Base-by-base conservation (phyloP, 2,329 filamentous ascomycete genomes). In the Cercospora berteroae region DNA sequence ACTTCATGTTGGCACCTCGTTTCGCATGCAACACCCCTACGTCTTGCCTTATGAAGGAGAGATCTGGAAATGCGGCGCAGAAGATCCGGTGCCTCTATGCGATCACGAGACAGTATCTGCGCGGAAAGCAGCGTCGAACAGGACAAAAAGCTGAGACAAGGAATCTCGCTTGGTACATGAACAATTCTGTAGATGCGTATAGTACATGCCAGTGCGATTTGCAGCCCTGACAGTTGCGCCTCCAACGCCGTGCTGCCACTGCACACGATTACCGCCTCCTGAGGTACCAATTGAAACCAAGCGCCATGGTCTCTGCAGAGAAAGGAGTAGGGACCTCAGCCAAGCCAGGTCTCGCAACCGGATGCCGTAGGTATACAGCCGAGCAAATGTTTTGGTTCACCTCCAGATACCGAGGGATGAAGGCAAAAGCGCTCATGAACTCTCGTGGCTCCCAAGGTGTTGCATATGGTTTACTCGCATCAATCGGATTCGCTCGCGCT, bases 301-400 rank as follows among this genome's bases (percentile, higher is more conserved):
- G 81, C 79, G 93, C 92, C 77, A 86, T 89, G n/a, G 89, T 86
- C 71, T 87, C 82, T 66, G 86, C 83, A 60, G 83, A 80, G 80
- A 93, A 97, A 18, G 94, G 94, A 25, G 92, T 93, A 1, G 94
- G 94, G 68, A 85, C 83, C 75, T 85, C 95, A 4, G 91, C 89
- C 71, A 87, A 76, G 10, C 94, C 93, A 2, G 90, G 90, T 68
- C 94, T 86, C 27, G 93, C 95, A 52, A 98, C 94, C 0, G 95
- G 95, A 82, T 99, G 94, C 66, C 95, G 87, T 69, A 99, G 82
- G 79, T 99, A 99, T 48, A 99, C 93, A 10, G 95, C 95, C 1
- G 94, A 90, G 81, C 95, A 99, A 75, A 98, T 91, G 77, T 94
- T 96, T 80, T 96, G 95, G 84, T 98, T 97, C 74, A 99, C 95